Evolutionary conservation across 2,329 filamentous ascomycete species (phyloP).

Genomic region (Mariannaea sp.): DNA sequence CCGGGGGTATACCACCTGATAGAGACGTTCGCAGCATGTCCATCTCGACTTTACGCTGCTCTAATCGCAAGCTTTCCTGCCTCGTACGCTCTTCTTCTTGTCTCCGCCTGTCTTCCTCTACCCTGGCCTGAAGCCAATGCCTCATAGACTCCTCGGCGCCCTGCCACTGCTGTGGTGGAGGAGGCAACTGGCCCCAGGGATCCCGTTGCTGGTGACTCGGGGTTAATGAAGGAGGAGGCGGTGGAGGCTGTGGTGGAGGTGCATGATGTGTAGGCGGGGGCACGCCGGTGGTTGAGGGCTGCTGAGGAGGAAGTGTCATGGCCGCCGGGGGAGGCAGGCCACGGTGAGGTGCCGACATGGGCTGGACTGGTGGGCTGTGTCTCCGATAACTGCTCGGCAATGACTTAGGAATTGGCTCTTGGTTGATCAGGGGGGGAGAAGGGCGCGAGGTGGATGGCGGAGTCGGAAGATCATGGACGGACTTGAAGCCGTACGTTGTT

Average conservation of each 20-base stretch:
- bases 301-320: slow-evolving; percentile 62
- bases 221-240: slow-evolving; percentile 35
- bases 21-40: slow-evolving; percentile 73
- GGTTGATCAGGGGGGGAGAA: slow-evolving; percentile 58
- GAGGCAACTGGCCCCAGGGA: slow-evolving; percentile 61
- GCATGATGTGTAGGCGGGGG: slow-evolving; percentile 38
- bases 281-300: slow-evolving; percentile 40
- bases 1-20: slow-evolving; percentile 71
- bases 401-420: slow-evolving; percentile 52
- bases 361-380: slow-evolving; percentile 55
- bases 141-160: slow-evolving; percentile 72
- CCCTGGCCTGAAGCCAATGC: slow-evolving; percentile 71
- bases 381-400: slow-evolving; percentile 47
- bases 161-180: slow-evolving; percentile 68
- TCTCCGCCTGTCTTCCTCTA: slow-evolving; percentile 73
- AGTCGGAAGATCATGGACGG: slow-evolving; percentile 66
- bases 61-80: slow-evolving; percentile 68
- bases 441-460: slow-evolving; percentile 60
- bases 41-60: slow-evolving; percentile 74
- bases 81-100: slow-evolving; percentile 75
- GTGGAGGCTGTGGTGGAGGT: slow-evolving; percentile 39
- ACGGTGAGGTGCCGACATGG: slow-evolving; percentile 73
- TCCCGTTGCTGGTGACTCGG: slow-evolving; percentile 44
- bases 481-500: slow-evolving; percentile 62
- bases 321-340: slow-evolving; percentile 71